Percentiles rank a stretch among this genome's conserved stretches.
Conservation (phyloP, 2,329 filamentous ascomycete species). For the Fusarium begoniae region DNA sequence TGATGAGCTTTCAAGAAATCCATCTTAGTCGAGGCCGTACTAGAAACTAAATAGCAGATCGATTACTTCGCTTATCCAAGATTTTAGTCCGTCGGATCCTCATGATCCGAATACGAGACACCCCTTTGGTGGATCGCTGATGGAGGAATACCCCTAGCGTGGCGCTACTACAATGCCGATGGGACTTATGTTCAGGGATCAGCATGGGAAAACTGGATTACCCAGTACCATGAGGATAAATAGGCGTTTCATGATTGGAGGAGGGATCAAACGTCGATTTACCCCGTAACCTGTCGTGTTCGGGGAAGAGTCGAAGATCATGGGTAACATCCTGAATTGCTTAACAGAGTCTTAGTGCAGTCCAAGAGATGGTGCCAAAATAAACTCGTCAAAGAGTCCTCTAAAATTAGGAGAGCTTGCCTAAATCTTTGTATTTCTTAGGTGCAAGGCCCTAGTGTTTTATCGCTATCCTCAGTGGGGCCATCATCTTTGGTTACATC, state of each 20-base stretch:
- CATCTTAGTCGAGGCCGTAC: rapidly evolving
- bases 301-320: not conserved
- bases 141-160: not conserved
- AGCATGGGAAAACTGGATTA: not conserved
- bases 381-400: not conserved
- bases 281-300: not conserved
- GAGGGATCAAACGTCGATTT: not conserved
- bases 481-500: rapidly evolving
- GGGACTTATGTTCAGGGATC: not conserved
- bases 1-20: rapidly evolving
- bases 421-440: rapidly evolving
- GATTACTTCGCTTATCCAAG: not conserved
- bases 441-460: rapidly evolving
- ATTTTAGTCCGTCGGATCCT: not conserved
- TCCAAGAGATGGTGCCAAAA: rapidly evolving
- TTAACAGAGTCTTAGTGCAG: not conserved
- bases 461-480: rapidly evolving
- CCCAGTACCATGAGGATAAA: not conserved
- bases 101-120: conserved; percentile 10
- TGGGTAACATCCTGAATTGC: not conserved
- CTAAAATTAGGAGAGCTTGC: not conserved
- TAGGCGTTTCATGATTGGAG: not conserved
- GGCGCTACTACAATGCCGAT: not conserved
- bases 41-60: not conserved
- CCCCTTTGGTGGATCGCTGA: conserved; percentile 8